These are phyloP conservation scores for Alternaria triticimaculans DNA, from an alignment of 2,329 filamentous ascomycete genomes.

Conservation along the genomic window DNA sequence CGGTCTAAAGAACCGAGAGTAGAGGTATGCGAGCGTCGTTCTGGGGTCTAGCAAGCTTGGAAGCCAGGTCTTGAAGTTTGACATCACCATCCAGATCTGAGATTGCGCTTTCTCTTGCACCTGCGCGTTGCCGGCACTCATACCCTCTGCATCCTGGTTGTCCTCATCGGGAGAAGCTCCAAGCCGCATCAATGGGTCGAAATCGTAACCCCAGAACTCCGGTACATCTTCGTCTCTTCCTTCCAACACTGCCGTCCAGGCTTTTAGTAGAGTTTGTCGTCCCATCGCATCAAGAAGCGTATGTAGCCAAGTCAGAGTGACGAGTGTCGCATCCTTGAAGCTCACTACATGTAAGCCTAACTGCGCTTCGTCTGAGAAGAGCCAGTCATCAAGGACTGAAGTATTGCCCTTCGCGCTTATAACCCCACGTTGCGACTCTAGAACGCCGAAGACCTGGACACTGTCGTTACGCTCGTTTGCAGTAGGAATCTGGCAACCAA, in stretches of 20 bases:
- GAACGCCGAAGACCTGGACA: constrained; percentile 6
- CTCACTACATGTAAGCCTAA: constrained; percentile 23
- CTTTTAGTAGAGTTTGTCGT: constrained; percentile 18
- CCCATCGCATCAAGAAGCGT: constrained; percentile 31
- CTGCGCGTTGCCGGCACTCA: neutral
- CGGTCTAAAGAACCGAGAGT: neutral
- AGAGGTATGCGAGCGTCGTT: neutral
- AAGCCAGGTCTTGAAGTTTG: neutral
- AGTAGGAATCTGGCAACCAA: constrained; percentile 51
- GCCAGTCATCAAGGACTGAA: constrained; percentile 21
- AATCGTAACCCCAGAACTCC: constrained; percentile 22
- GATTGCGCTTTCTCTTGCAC: neutral
- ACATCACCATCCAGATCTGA: neutral
- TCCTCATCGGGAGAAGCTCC: constrained; percentile 12
- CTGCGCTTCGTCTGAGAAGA: constrained; percentile 13
- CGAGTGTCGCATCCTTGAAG: constrained; percentile 32
- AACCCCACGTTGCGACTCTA: constrained; percentile 5
- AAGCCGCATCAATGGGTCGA: constrained; percentile 23
- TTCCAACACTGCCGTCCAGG: constrained; percentile 31
- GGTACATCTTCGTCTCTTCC: constrained; percentile 28
- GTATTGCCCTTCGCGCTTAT: constrained; percentile 6
- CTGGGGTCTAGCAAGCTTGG: neutral
- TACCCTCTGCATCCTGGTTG: constrained; percentile 13
- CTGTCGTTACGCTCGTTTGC: constrained; percentile 3
- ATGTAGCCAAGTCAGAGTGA: constrained; percentile 34